A percentile compares a stretch with the other conserved stretches of the same genome.
Evolutionary conservation across 176 grass and related monocot genomes (phyloP).

Genomic region (Canna indica): DNA sequence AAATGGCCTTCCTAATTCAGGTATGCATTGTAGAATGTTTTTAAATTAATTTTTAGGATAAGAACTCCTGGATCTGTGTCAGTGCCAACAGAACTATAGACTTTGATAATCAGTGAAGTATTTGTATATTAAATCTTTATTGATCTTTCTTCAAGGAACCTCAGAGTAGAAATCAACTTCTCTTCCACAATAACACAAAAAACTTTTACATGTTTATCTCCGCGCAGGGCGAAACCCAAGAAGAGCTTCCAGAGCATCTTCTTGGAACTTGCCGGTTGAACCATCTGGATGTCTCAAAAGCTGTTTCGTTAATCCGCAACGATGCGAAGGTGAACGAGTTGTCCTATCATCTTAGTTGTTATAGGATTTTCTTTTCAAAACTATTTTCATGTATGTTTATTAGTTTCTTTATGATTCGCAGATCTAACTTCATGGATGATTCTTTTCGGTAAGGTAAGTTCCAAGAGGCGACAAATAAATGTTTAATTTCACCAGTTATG

Average conservation of each 20-base stretch:
- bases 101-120: neutral
- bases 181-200: neutral
- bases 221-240: conserved; percentile 68
- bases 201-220: neutral
- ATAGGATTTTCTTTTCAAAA: neutral
- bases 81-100: neutral
- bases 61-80: too few species aligned
- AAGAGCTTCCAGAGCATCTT: conserved; percentile 86
- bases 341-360: neutral
- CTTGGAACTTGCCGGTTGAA: conserved; percentile 85
- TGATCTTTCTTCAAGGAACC: neutral
- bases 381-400: too few species aligned
- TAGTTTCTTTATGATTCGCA: too few species aligned
- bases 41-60: neutral
- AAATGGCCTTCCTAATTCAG: conserved; percentile 20
- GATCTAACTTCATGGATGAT: too few species aligned
- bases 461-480: too few species aligned
- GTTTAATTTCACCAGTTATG: too few species aligned
- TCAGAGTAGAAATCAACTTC: neutral
- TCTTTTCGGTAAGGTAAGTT: too few species aligned
- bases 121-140: too few species aligned
- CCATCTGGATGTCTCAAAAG: conserved; percentile 67
- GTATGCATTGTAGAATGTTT: neutral
- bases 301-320: conserved; percentile 38
- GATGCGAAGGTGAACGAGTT: neutral